phyloP scores from a whole-genome alignment of 2,329 filamentous ascomycete genomes.

The Sarocladium kiliense region DNA sequence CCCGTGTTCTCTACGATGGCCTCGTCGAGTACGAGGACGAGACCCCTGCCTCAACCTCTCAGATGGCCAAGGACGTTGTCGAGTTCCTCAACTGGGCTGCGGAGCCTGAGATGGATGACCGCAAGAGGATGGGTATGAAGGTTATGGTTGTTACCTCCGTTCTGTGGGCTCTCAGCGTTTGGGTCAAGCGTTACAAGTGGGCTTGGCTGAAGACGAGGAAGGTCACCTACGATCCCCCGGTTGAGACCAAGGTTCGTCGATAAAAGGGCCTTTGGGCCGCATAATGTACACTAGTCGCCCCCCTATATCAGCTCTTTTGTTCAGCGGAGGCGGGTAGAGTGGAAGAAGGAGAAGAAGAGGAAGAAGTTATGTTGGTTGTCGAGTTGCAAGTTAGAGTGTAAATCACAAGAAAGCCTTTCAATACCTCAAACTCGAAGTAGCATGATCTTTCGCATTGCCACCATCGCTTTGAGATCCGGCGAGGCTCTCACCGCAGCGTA shows the following conservation, averaged over 20 bases:
- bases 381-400: slow-evolving; percentile 40
- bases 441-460: too few species aligned
- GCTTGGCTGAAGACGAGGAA: slow-evolving; percentile 92
- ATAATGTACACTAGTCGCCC: slow-evolving; percentile 39
- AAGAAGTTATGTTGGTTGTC: slow-evolving; percentile 21
- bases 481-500: neutral
- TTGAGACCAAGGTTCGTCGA: slow-evolving; percentile 43
- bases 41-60: slow-evolving; percentile 88
- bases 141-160: slow-evolving; percentile 74
- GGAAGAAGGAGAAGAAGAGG: slow-evolving; percentile 17
- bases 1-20: slow-evolving; percentile 94
- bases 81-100: slow-evolving; percentile 99
- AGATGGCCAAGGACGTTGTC: slow-evolving; percentile 99
- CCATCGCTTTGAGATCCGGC: neutral
- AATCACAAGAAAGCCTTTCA: slow-evolving; percentile 43
- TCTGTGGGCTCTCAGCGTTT: slow-evolving; percentile 83
- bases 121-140: slow-evolving; percentile 99
- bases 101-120: slow-evolving; percentile 98
- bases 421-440: slow-evolving; percentile 19
- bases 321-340: slow-evolving; percentile 34
- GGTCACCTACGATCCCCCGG: slow-evolving; percentile 79
- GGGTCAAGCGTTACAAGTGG: slow-evolving; percentile 99
- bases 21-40: slow-evolving; percentile 97
- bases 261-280: slow-evolving; percentile 26
- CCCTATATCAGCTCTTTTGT: slow-evolving; percentile 37